Percentiles rank a stretch among this genome's conserved stretches.
Conservation (phyloP, 345 rosid species). For the Rhodamnia argentea region DNA sequence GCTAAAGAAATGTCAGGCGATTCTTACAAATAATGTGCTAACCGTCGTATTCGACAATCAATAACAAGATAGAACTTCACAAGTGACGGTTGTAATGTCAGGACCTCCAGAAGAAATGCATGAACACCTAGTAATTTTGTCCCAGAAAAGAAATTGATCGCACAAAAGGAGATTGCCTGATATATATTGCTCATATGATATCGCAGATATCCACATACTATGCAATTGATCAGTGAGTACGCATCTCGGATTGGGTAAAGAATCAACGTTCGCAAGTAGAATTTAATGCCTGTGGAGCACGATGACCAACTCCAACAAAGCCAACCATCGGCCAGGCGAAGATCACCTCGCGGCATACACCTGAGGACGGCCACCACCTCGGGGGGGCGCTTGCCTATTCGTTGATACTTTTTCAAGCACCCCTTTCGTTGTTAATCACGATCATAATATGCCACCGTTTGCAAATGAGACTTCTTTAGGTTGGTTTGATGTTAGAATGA, state of each 20-base stretch:
- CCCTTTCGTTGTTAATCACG: neutral
- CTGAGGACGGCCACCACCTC: neutral
- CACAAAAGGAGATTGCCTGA: neutral
- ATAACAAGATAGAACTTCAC: neutral
- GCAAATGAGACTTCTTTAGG: neutral
- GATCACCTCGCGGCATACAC: neutral
- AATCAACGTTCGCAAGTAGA: neutral
- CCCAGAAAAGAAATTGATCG: neutral
- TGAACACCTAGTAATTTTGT: neutral
- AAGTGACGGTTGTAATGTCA: neutral
- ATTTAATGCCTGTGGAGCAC: neutral
- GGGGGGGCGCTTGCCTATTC: neutral
- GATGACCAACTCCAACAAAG: neutral
- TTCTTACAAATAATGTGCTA: neutral
- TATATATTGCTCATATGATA: neutral
- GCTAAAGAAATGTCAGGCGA: neutral
- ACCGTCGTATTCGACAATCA: accelerated
- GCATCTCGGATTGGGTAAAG: neutral
- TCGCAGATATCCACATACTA: neutral
- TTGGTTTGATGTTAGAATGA: neutral
- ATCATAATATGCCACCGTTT: neutral
- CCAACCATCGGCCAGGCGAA: neutral
- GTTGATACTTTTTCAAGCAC: neutral
- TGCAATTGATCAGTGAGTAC: neutral
- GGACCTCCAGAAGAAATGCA: neutral